Conservation (phyloP, 805 yeast species). For the Alloascoidea africana region DNA sequence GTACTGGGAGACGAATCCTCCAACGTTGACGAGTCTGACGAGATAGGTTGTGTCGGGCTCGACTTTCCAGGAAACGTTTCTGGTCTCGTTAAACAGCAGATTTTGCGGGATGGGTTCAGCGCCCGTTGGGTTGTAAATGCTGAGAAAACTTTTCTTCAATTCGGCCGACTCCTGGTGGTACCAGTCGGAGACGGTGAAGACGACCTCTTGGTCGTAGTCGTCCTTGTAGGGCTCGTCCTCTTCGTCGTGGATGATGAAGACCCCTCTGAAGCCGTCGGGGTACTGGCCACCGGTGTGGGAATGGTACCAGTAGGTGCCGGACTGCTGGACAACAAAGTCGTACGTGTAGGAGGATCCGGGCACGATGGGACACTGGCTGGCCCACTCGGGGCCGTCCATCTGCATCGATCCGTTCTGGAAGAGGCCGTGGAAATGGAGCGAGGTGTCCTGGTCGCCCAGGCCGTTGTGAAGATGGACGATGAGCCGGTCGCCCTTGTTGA, state of each 20-base stretch:
- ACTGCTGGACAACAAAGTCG: slow-evolving; percentile 81
- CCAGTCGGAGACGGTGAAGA: slow-evolving; percentile 70
- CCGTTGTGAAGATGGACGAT: slow-evolving; percentile 64
- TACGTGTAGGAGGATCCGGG: slow-evolving; percentile 62
- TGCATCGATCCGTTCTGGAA: slow-evolving; percentile 61
- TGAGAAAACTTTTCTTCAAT: slow-evolving; percentile 41
- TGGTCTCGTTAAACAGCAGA: slow-evolving; percentile 69
- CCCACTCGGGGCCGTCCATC: slow-evolving; percentile 86
- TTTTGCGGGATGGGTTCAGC: slow-evolving; percentile 93
- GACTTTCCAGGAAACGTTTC: slow-evolving; percentile 51
- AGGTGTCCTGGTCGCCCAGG: slow-evolving; percentile 49
- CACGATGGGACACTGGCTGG: slow-evolving; percentile 87
- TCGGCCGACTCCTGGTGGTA: slow-evolving; percentile 51
- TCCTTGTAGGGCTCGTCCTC: slow-evolving; percentile 39
- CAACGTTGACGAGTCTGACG: slow-evolving; percentile 67
- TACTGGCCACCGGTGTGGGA: slow-evolving; percentile 85
- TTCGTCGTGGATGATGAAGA: slow-evolving; percentile 58
- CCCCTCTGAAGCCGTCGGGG: slow-evolving; percentile 62
- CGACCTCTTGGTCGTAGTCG: slow-evolving; percentile 68
- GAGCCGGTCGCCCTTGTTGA: slow-evolving; percentile 68
- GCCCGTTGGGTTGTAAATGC: slow-evolving; percentile 82
- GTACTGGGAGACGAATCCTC: slow-evolving; percentile 87
- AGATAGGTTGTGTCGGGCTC: slow-evolving; percentile 78
- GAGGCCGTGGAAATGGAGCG: slow-evolving; percentile 89
- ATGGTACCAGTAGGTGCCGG: slow-evolving; percentile 95